A percentile compares a stretch with the other conserved stretches of the same genome.
These are phyloP conservation scores for Ophioceras dolichostomum DNA, from an alignment of 2,329 filamentous ascomycete species.

Conservation along the genomic window DNA sequence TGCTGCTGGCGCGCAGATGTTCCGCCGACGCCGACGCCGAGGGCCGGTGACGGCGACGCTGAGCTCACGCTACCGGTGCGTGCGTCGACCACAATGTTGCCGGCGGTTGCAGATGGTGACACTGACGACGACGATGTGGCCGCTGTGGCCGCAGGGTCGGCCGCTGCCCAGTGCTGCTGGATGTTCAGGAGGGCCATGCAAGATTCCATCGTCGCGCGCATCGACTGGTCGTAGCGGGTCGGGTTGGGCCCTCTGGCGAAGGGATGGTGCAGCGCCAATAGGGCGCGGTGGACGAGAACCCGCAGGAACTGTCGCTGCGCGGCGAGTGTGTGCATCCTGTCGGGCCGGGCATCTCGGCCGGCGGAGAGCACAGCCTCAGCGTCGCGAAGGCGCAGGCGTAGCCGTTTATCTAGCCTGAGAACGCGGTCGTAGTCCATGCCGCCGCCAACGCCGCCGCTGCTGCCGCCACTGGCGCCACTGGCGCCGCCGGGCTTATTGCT, in stretches of 20 bases:
- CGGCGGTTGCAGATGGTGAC: neutral
- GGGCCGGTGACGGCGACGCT: neutral
- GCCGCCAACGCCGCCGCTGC: neutral
- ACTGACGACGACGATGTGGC: neutral
- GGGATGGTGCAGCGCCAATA: constrained; percentile 12
- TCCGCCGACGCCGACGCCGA: neutral
- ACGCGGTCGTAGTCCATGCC: constrained; percentile 20
- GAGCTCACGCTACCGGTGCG: neutral
- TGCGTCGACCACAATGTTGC: constrained; percentile 11
- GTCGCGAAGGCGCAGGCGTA: constrained; percentile 8
- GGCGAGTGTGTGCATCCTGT: neutral
- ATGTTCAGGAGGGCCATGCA: constrained; percentile 10
- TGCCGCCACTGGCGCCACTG: neutral
- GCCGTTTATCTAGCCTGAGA: constrained; percentile 24
- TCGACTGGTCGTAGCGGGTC: constrained; percentile 4
- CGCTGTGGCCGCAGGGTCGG: neutral
- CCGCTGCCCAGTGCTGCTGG: constrained; percentile 8
- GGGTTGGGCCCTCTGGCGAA: constrained; percentile 4
- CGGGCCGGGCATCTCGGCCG: neutral
- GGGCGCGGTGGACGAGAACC: constrained; percentile 10
- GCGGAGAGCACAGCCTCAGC: constrained; percentile 4
- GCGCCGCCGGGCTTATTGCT: neutral
- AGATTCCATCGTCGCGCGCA: constrained; percentile 7
- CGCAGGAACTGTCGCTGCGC: constrained; percentile 10
- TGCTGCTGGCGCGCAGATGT: neutral